Conservation (phyloP, 257 asterid genomes). For the Marsdenia floribunda region DNA sequence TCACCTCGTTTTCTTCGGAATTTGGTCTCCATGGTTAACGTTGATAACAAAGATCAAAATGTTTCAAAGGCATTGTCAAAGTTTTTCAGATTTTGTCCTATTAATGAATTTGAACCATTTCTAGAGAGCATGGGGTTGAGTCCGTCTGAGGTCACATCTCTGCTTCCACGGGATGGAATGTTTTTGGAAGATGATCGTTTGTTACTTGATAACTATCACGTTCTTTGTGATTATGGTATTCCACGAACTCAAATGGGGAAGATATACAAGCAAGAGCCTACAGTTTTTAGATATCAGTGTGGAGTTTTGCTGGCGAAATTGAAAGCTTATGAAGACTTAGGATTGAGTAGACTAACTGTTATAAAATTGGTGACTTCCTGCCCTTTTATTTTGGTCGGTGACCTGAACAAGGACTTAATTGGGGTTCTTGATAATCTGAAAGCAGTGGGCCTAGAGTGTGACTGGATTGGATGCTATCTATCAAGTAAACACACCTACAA, state of each 20-base stretch:
- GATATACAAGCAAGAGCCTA: conserved; percentile 60
- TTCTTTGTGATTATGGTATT: conserved; percentile 66
- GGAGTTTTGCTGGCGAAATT: conserved; percentile 49
- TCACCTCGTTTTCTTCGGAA: conserved; percentile 58
- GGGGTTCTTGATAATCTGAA: conserved; percentile 49
- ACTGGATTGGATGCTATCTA: conserved; percentile 67
- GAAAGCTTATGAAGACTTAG: conserved; percentile 56
- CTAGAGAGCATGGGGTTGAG: conserved; percentile 86
- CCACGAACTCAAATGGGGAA: conserved; percentile 73
- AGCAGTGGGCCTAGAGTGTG: conserved; percentile 41
- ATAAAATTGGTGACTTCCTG: conserved; percentile 58
- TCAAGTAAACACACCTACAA: conserved; percentile 40
- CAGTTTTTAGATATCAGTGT: conserved; percentile 41
- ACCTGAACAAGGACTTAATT: conserved; percentile 33
- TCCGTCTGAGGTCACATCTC: conserved; percentile 37
- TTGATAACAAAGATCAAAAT: conserved; percentile 45
- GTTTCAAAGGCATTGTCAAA: conserved; percentile 48
- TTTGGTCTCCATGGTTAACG: conserved; percentile 43
- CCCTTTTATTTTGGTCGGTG: conserved; percentile 67
- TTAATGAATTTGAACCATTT: conserved; percentile 91
- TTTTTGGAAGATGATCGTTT: conserved; percentile 56
- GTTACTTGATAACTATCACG: conserved; percentile 63
- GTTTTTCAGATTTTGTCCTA: conserved; percentile 68
- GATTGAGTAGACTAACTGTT: conserved; percentile 53
- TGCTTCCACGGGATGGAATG: conserved; percentile 61